Conservation (phyloP, 345 rosid genomes). For the Adansonia digitata region DNA sequence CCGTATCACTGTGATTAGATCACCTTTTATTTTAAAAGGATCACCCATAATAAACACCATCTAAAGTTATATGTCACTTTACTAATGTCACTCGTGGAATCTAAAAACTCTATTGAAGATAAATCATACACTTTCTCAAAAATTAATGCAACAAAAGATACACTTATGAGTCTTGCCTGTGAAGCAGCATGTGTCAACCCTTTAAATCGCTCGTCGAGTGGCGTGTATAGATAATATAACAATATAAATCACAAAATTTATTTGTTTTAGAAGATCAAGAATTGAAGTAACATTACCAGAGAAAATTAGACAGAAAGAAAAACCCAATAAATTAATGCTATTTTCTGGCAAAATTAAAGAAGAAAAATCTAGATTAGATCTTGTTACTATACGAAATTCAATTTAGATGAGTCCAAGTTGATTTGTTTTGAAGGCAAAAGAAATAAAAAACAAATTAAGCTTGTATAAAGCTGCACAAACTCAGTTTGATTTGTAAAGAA, state of each 20-base stretch:
- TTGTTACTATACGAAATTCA: neutral
- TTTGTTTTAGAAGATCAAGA: neutral
- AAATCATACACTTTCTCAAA: no score
- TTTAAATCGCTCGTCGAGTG: no score
- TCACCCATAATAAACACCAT: no score
- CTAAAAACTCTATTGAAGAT: no score
- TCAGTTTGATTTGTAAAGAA: neutral
- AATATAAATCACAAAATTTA: neutral
- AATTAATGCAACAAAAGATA: no score
- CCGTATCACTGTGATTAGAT: no score
- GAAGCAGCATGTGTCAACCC: no score
- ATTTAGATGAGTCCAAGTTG: neutral
- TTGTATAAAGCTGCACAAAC: neutral
- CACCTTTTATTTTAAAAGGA: no score
- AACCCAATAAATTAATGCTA: neutral
- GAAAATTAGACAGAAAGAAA: neutral
- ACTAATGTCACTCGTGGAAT: no score
- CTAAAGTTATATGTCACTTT: no score
- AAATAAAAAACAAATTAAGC: neutral
- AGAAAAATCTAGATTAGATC: neutral
- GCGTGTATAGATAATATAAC: no score
- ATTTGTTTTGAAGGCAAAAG: neutral
- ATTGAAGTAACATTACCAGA: neutral
- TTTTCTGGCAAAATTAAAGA: neutral
- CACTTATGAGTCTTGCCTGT: no score